A percentile compares a stretch with the other conserved stretches of the same genome.
Conservation (phyloP, 768 basidiomycete species). For the Obba rivulosa region DNA sequence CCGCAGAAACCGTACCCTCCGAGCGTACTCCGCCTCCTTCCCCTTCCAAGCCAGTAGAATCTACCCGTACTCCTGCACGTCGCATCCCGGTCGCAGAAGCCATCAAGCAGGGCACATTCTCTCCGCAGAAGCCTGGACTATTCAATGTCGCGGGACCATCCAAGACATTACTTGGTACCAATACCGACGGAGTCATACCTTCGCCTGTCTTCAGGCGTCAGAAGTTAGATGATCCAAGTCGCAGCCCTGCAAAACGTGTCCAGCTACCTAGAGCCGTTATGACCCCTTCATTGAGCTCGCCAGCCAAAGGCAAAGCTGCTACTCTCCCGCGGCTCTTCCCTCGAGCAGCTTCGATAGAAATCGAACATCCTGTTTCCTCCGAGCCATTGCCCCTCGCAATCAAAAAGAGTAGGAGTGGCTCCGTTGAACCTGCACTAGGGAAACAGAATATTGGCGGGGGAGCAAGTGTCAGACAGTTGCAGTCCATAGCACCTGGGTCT, state of each 20-base stretch:
- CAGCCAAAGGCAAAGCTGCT: conserved; percentile 10
- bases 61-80: conserved; percentile 54
- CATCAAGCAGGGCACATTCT: conserved; percentile 43
- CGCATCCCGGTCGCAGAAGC: conserved; percentile 55
- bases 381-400: conserved; percentile 11
- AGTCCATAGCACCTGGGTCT: no score
- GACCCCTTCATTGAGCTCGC: conserved; percentile 9
- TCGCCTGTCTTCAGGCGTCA: conserved; percentile 37
- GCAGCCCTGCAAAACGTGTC: conserved; percentile 31
- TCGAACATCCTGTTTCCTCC: conserved; percentile 8
- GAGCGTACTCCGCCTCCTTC: conserved; percentile 16
- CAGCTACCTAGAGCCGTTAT: conserved; percentile 19
- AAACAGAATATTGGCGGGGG: no score
- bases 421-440: conserved; percentile 28
- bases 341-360: conserved; percentile 1
- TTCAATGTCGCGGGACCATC: conserved; percentile 9
- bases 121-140: conserved; percentile 41
- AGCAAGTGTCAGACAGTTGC: no score
- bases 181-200: conserved; percentile 16
- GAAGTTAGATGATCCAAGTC: conserved; percentile 31
- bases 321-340: background rate
- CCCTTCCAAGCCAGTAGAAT: conserved; percentile 34
- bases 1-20: background rate
- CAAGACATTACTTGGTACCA: background rate
- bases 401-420: conserved; percentile 26